A percentile compares a stretch with the other conserved stretches of the same genome.
Conservation (phyloP, 768 basidiomycete genomes). For the Leucocoprinus leucothites region DNA sequence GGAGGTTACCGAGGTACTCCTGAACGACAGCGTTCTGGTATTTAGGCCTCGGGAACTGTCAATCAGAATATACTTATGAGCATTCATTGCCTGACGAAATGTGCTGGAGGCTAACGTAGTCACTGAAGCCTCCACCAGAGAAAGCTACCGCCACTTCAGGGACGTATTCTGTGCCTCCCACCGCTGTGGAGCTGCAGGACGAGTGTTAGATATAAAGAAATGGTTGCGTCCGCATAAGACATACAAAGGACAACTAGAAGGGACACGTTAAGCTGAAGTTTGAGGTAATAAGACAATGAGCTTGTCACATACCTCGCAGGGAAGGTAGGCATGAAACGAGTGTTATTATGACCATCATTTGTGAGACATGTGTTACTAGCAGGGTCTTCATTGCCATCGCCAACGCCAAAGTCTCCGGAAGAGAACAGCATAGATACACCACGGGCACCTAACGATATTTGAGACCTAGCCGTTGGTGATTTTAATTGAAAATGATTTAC, state of each 20-base stretch:
- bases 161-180: conserved; percentile 60
- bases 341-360: conserved; percentile 54
- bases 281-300: neutral
- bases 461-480: neutral
- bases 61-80: neutral
- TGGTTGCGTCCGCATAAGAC: conserved; percentile 10
- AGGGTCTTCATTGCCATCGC: conserved; percentile 55
- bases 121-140: conserved; percentile 75
- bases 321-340: conserved; percentile 56
- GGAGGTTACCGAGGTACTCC: conserved; percentile 42
- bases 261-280: neutral
- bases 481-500: conserved; percentile 26
- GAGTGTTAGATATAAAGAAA: neutral
- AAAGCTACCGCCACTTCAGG: conserved; percentile 62
- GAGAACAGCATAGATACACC: conserved; percentile 65
- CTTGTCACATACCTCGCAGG: conserved; percentile 50
- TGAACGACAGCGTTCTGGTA: conserved; percentile 50
- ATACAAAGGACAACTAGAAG: conserved; percentile 47
- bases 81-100: neutral
- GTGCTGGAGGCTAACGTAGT: conserved; percentile 42
- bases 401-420: conserved; percentile 69
- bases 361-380: conserved; percentile 50
- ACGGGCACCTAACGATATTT: conserved; percentile 44
- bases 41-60: conserved; percentile 48
- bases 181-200: conserved; percentile 59